Evolutionary conservation across 2,329 filamentous ascomycete genomes (phyloP), one percentile per base, ranked within the genome.

Genomic region (Septoria linicola): DNA sequence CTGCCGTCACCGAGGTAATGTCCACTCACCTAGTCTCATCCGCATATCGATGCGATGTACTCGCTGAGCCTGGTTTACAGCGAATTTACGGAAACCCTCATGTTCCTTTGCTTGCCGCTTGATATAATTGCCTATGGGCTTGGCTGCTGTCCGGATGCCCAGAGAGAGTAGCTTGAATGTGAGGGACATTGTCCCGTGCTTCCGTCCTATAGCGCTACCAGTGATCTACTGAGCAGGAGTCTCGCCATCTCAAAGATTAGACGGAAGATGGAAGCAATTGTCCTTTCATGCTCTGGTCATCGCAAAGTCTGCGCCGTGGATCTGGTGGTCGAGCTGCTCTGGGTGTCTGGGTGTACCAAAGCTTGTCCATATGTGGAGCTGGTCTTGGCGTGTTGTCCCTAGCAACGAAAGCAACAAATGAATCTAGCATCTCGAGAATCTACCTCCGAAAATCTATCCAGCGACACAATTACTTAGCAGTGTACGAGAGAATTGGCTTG

Each of bases 41-140:
- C 82, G 79, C 81, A 87, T 86, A 63, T 87, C 83, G 54, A 85
- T 70, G 41, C 80, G 75, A 66, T 87, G 83, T 25, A 87, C 75
- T 8, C 73, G 68, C 65, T 87, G 83, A 8, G 84, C 84, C 61
- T 84, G 79, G 41, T 70, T 72, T 55, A 87, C 74, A 63, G 83
- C 86, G 54, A 82, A 64, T 40, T 72, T 72, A 40, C 83, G 79
- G 66, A 87, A 87, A 8, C 78, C 75, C 47, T 85, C 81, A 75
- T 87, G 83, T 67, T 87, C 83, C 60, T 80, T 80, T 16, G 83
- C 83, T 70, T 85, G 82, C 47, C 75, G 75, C 68, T 86, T 87
- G 67, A 87, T 84, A 66, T 76, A 76, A 63, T 83, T 85, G 58
- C 81, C 82, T 63, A 87, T 82, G 1, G 83, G 83, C 65, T 87